These are phyloP conservation scores for Lepraria neglecta DNA, from an alignment of 495 filamentous ascomycete species.

Conservation along the genomic window DNA sequence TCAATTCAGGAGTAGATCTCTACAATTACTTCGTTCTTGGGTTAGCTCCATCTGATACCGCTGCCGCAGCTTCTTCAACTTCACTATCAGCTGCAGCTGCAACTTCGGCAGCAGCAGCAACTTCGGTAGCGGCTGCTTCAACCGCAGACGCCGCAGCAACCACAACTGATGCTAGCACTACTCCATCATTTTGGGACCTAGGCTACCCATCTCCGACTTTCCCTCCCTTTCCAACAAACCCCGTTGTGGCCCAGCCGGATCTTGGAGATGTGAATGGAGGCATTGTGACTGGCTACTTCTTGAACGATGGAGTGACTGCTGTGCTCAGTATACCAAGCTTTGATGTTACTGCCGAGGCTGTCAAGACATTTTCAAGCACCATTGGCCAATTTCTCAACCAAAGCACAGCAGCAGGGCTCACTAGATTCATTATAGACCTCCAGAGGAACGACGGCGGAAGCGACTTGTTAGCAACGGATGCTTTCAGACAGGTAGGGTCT, in stretches of 20 bases:
- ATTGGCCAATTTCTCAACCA: constrained; percentile 40
- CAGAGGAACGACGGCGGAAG: constrained; percentile 44
- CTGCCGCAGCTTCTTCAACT: constrained; percentile 17
- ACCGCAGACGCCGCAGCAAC: constrained; percentile 7
- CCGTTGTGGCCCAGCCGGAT: constrained; percentile 34
- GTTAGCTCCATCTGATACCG: constrained; percentile 2
- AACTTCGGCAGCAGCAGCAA: constrained; percentile 5
- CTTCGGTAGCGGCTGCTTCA: constrained; percentile 10
- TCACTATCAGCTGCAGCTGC: constrained; percentile 8
- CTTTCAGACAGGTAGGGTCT: constrained; percentile 37
- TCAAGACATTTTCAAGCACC: constrained; percentile 34
- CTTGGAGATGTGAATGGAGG: constrained; percentile 33
- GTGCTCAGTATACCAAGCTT: constrained; percentile 50
- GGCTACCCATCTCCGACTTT: constrained; percentile 24
- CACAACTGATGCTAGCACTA: constrained; percentile 9
- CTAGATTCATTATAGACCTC: constrained; percentile 48
- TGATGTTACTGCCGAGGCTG: constrained; percentile 30
- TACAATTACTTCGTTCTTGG: constrained; percentile 47
- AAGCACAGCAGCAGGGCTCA: constrained; percentile 33
- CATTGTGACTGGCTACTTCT: constrained; percentile 39
- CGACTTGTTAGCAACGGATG: constrained; percentile 38
- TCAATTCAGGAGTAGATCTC: constrained; percentile 45
- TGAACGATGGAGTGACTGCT: constrained; percentile 35
- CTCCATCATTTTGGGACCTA: background rate
- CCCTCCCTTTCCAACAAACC: constrained; percentile 31